Evolutionary conservation across 805 yeast genomes (phyloP).

Genomic region (Yamadazyma scolyti): DNA sequence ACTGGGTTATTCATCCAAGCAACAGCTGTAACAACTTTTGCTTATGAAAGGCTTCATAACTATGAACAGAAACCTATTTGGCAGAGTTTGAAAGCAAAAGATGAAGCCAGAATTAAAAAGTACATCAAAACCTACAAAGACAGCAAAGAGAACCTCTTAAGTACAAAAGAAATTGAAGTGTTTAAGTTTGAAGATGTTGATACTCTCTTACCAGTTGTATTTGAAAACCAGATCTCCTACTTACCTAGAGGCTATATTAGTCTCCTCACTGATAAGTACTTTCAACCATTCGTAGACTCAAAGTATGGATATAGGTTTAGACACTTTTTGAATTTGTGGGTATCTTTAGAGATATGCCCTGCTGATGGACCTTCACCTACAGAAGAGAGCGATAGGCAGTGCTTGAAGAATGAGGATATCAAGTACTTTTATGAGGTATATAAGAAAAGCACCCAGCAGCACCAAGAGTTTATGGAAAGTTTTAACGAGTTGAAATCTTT

Average conservation of each 20-base stretch:
- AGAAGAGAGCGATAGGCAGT: slow-evolving; percentile 8
- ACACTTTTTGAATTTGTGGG: slow-evolving; percentile 10
- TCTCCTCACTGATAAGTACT: slow-evolving; percentile 25
- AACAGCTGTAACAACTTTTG: slow-evolving; percentile 29
- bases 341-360: slow-evolving; percentile 9
- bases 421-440: slow-evolving; percentile 2
- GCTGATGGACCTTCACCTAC: slow-evolving; percentile 3
- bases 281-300: slow-evolving; percentile 10
- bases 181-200: slow-evolving; percentile 26
- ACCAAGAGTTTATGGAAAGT: slow-evolving; percentile 7
- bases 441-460: slow-evolving; percentile 3
- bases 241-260: slow-evolving; percentile 27
- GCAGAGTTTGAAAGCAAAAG: slow-evolving; percentile 10
- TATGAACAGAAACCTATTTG: slow-evolving; percentile 20
- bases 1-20: slow-evolving; percentile 41
- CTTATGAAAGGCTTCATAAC: slow-evolving; percentile 10
- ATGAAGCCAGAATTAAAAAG: slow-evolving; percentile 12
- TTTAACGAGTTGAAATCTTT: slow-evolving; percentile 5
- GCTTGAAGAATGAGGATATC: slow-evolving; percentile 7
- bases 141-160: slow-evolving; percentile 7
- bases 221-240: slow-evolving; percentile 34
- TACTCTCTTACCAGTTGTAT: slow-evolving; percentile 30
- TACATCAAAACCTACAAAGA: slow-evolving; percentile 9
- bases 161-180: slow-evolving; percentile 16
- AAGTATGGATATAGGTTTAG: slow-evolving; percentile 7